Conservation (phyloP, 2,329 filamentous ascomycete species). For the Tetracladium maxilliforme region DNA sequence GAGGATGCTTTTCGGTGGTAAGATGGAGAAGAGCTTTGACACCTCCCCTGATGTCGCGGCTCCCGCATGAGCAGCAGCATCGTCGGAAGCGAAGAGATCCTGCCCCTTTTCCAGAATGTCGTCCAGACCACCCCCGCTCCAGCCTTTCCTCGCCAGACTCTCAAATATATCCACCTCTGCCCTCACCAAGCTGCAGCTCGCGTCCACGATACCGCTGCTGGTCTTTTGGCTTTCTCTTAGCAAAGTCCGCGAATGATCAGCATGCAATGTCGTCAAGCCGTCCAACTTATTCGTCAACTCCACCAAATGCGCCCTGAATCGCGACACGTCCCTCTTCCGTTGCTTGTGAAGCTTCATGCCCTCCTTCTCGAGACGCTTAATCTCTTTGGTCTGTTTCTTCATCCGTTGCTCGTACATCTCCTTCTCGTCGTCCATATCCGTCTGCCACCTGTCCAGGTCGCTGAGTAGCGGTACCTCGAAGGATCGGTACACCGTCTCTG, state of each 20-base stretch:
- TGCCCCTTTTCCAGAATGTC: slow-evolving; percentile 48
- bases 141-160: slow-evolving; percentile 49
- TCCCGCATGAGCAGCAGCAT: slow-evolving; percentile 9
- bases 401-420: slow-evolving; percentile 41
- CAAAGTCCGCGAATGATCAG: slow-evolving; percentile 41
- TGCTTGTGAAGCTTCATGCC: slow-evolving; percentile 44
- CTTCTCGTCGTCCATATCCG: slow-evolving; percentile 49
- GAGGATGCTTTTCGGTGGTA: slow-evolving; percentile 49
- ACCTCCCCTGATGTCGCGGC: slow-evolving; percentile 17
- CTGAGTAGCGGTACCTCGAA: slow-evolving; percentile 58
- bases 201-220: slow-evolving; percentile 45
- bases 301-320: slow-evolving; percentile 48
- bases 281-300: slow-evolving; percentile 47
- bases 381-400: slow-evolving; percentile 40
- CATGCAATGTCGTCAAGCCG: slow-evolving; percentile 44
- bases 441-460: slow-evolving; percentile 51
- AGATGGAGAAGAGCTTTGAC: slow-evolving; percentile 46
- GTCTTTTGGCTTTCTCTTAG: slow-evolving; percentile 51
- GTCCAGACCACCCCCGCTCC: slow-evolving; percentile 51
- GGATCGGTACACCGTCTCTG: slow-evolving; percentile 51
- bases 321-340: slow-evolving; percentile 43
- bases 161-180: slow-evolving; percentile 60
- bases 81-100: slow-evolving; percentile 40
- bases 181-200: slow-evolving; percentile 48
- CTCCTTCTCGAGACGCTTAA: slow-evolving; percentile 49